Conservation (phyloP, 495 filamentous ascomycete species). For the Trichoderma parareesei region DNA sequence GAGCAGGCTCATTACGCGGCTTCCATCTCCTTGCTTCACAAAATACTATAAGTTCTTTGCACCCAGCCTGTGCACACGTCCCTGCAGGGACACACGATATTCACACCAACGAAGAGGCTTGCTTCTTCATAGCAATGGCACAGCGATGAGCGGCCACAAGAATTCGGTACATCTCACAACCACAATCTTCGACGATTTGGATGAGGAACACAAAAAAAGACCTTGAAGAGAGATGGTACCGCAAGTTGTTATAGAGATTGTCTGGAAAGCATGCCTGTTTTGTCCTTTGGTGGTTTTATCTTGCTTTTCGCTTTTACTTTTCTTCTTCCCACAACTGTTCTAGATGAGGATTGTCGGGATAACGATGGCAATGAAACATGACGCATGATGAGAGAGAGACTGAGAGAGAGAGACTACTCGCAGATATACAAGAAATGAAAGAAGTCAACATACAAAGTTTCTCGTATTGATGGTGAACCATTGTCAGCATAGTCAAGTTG, state of each 20-base stretch:
- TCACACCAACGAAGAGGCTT: neutral
- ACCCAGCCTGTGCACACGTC: neutral
- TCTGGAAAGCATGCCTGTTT: neutral
- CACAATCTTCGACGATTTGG: neutral
- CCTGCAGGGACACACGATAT: neutral
- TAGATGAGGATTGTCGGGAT: neutral
- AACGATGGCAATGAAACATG: slow-evolving; percentile 7
- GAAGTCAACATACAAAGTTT: too few species aligned
- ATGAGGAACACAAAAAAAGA: neutral
- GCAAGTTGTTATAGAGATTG: neutral
- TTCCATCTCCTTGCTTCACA: neutral
- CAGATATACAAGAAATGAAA: neutral
- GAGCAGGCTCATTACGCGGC: slow-evolving; percentile 5
- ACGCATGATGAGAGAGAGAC: slow-evolving; percentile 1
- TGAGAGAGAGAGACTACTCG: neutral
- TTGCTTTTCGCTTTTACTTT: neutral
- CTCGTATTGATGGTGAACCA: too few species aligned
- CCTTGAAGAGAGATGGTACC: neutral
- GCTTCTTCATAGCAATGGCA: neutral
- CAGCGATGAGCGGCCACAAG: neutral
- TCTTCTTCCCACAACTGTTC: neutral
- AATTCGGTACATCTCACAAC: neutral
- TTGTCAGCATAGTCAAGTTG: too few species aligned
- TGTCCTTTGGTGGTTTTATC: neutral
- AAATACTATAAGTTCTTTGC: neutral